Evolutionary conservation across 495 filamentous ascomycete genomes (phyloP).

Genomic region (Hypoxylon fuscum): DNA sequence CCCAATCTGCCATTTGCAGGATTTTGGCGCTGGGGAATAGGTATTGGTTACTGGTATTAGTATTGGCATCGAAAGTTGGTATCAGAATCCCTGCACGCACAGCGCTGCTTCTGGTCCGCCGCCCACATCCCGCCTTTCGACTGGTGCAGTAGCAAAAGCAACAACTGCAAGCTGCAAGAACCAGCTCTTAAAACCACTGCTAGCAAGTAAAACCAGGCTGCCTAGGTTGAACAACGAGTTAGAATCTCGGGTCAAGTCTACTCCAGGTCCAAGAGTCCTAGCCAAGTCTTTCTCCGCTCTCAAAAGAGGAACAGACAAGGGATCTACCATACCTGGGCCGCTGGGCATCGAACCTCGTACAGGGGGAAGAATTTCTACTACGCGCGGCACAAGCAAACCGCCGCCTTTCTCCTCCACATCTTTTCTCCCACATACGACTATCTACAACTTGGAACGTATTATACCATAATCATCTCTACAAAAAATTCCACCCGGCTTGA

Average conservation of each 20-base stretch:
- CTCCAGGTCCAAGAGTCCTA: not conserved
- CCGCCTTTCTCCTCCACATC: slow-evolving; percentile 16
- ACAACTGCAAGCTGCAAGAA: slow-evolving; percentile 6
- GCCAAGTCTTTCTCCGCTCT: slow-evolving; percentile 37
- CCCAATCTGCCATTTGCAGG: slow-evolving; percentile 21
- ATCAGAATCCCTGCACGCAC: slow-evolving; percentile 30
- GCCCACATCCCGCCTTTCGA: slow-evolving; percentile 7
- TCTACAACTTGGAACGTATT: slow-evolving; percentile 11
- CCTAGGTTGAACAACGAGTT: slow-evolving; percentile 21
- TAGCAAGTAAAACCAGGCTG: slow-evolving; percentile 4
- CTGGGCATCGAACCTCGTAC: slow-evolving; percentile 26
- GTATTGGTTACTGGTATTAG: not conserved
- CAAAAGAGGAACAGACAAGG: slow-evolving; percentile 25
- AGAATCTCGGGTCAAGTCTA: slow-evolving; percentile 13
- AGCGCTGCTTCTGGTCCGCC: slow-evolving; percentile 20
- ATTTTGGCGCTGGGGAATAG: slow-evolving; percentile 29
- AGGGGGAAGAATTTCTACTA: slow-evolving; percentile 26
- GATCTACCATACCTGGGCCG: slow-evolving; percentile 4
- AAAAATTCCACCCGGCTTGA: not conserved
- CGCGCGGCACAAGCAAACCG: slow-evolving; percentile 38
- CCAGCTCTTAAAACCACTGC: slow-evolving; percentile 21
- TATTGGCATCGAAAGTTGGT: not conserved
- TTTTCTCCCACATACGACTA: slow-evolving; percentile 22
- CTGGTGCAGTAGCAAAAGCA: slow-evolving; percentile 10
- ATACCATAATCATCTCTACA: not conserved